Evolutionary conservation across 1,284 basidiomycete genomes (phyloP), one percentile per base, ranked within the genome.

Genomic region (Coniophora puteana): DNA sequence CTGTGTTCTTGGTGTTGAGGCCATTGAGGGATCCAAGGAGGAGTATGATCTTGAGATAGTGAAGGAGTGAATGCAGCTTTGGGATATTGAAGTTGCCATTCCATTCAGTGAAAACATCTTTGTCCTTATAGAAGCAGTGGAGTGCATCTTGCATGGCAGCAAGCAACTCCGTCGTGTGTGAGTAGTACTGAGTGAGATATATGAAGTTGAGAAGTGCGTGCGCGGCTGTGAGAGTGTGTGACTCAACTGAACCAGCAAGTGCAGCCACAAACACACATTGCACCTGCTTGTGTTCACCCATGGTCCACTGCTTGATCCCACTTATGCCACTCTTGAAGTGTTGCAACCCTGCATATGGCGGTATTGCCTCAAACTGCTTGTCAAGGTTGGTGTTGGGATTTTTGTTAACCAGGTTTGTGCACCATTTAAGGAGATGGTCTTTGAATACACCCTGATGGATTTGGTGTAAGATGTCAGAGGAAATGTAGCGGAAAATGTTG

Each of bases 391-490:
- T 31, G n/a, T n/a, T n/a, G n/a, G n/a, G n/a, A n/a, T 21, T 22
- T 32, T 44, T 31, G 20, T 36, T 36, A 4, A 43, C 21, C 8
- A 44, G 17, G 8, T 27, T 24, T 4, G 28, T 36, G 31, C 43
- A 51, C 60, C 62, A 64, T 12, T 51, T 38, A 3, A 58, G 46
- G 8, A 62, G 35, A 36, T 62, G 59, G 25, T 57, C 52, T 8
- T 54, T 51, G 41, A 62, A 57, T 3, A 61, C 48, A 2, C 62
- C 58, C 39, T 63, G 55, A 46, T 60, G 52, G 1, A 61, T 41
- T 39, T 63, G 58, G 41, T 64, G 61, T 14, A 61, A 43, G 25
- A 61, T 37, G 41, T 64, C 59, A 6, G 61, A 57, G 2, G 57
- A 57, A 31, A 63, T 44, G 24, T 40, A 48, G 1, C 11, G 8